Conservation (phyloP, 805 yeast species). For the Isabelozyma heimii region DNA sequence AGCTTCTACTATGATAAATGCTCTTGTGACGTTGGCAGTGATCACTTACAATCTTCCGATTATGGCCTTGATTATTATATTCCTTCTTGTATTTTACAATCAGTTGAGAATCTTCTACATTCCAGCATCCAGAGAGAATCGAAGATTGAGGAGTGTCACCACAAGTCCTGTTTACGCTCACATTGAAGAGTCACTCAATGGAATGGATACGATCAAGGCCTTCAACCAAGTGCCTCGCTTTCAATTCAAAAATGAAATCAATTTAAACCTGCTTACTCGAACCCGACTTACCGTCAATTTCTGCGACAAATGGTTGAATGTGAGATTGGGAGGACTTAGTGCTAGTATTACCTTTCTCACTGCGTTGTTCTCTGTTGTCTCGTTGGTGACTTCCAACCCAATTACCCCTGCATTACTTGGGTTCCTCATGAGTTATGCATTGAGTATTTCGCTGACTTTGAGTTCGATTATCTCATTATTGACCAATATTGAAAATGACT, state of each 20-base stretch:
- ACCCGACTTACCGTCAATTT: conserved; percentile 4
- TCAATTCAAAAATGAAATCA: conserved; percentile 12
- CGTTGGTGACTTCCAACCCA: conserved; percentile 14
- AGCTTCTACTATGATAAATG: conserved; percentile 11
- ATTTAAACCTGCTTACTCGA: conserved; percentile 9
- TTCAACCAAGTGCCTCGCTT: conserved; percentile 18
- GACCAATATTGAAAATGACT: conserved; percentile 23
- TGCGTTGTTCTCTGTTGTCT: conserved; percentile 15
- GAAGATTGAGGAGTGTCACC: conserved; percentile 18
- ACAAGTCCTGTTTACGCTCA: conserved; percentile 23
- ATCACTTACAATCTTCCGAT: conserved; percentile 20
- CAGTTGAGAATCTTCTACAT: conserved; percentile 18
- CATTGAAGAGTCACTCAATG: conserved; percentile 23
- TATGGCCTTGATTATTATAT: conserved; percentile 15
- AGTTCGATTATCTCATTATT: conserved; percentile 18
- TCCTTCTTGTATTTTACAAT: conserved; percentile 17
- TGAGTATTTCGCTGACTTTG: conserved; percentile 18
- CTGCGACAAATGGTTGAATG: conserved; percentile 25
- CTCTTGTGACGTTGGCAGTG: conserved; percentile 18
- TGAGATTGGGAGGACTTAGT: conserved; percentile 22
- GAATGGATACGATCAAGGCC: conserved; percentile 23
- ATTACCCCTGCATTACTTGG: conserved; percentile 24
- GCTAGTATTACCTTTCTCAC: conserved; percentile 16
- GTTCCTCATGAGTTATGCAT: conserved; percentile 26
- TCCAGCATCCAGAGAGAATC: conserved; percentile 22